phyloP scores from a whole-genome alignment of 164 flowering plant species.

The Cinnamomum micranthum region DNA sequence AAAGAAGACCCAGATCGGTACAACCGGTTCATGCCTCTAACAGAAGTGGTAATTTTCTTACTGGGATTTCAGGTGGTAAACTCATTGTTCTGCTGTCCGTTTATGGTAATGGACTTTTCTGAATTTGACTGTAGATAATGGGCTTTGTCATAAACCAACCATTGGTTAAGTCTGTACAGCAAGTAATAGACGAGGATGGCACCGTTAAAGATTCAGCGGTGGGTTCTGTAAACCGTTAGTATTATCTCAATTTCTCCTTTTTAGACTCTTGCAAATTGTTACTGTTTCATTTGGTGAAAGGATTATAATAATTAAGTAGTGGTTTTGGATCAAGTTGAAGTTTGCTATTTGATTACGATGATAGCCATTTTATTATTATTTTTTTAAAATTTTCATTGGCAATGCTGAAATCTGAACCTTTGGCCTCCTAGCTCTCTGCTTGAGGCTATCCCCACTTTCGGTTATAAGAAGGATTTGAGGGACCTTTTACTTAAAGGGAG shows the following conservation, averaged over 20 bases:
- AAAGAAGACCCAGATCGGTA: slow-evolving; percentile 74
- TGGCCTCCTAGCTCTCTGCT: neutral
- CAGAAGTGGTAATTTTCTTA: slow-evolving; percentile 52
- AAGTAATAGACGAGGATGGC: slow-evolving; percentile 78
- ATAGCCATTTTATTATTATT: neutral
- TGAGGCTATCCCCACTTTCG: no score
- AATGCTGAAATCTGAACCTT: neutral
- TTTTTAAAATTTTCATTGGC: neutral
- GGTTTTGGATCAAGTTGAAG: neutral
- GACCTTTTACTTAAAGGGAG: no score
- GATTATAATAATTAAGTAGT: neutral
- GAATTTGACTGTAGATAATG: slow-evolving; percentile 44
- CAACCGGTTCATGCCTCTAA: slow-evolving; percentile 69
- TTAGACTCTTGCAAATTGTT: neutral
- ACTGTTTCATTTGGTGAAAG: neutral
- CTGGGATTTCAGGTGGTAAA: neutral
- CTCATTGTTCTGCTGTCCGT: no score
- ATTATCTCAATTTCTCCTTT: no score
- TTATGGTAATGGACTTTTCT: slow-evolving; percentile 1
- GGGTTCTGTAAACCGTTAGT: slow-evolving; percentile 20
- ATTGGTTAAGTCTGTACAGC: slow-evolving; percentile 48
- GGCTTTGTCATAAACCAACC: slow-evolving; percentile 41
- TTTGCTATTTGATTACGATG: neutral
- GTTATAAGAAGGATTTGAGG: no score
- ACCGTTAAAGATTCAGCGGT: slow-evolving; percentile 88